Evolutionary conservation across 768 basidiomycete genomes (phyloP), one percentile per base, ranked within the genome.

Genomic region (Leccinum truebloodii): DNA sequence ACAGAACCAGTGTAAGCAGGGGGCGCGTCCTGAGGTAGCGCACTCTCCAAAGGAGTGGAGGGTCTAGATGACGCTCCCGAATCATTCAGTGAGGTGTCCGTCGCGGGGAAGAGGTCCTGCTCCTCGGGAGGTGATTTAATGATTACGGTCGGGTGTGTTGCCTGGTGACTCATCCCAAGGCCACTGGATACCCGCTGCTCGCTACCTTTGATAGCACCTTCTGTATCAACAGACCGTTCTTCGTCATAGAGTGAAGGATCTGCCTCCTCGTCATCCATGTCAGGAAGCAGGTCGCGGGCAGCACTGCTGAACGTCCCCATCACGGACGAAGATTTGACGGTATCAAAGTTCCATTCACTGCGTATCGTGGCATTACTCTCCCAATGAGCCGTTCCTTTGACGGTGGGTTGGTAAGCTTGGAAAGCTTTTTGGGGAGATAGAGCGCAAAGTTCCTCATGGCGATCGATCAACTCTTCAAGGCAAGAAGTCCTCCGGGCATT

Each of bases 301-400:
- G 89, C 87, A 59, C 83, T 87, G 54, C 86, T 84, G 70, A 88
- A 86, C 3, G 90, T 87, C 46, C 90, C 90, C 85, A 92, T 89
- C 4, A 87, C 85, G 30, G 86, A 81, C 9, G 83, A 78, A 5
- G 89, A 82, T 60, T 81, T 87, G 66, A 94, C 78, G 2, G 93
- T 95, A 67, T 95, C 95, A 71, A 98, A 98, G 72, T 91, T 93
- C 97, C 96, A 98, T 63, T 94, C 94, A 69, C 91, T 95, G 69
- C 86, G 84, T 75, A 96, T 82, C 2, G 94, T 93, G 50, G 83
- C 85, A 61, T 83, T 86, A 53, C 72, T 75, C 65, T 92, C 90
- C 91, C 90, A 92, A 51, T 82, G 79, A 52, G 79, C 73, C 55
- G 79, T 86, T 62, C 82, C 84, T 61, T 82, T 79, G 54, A 86